phyloP scores from a whole-genome alignment of 108 stramenopile species.

The Pelagomonas calceolata region DNA sequence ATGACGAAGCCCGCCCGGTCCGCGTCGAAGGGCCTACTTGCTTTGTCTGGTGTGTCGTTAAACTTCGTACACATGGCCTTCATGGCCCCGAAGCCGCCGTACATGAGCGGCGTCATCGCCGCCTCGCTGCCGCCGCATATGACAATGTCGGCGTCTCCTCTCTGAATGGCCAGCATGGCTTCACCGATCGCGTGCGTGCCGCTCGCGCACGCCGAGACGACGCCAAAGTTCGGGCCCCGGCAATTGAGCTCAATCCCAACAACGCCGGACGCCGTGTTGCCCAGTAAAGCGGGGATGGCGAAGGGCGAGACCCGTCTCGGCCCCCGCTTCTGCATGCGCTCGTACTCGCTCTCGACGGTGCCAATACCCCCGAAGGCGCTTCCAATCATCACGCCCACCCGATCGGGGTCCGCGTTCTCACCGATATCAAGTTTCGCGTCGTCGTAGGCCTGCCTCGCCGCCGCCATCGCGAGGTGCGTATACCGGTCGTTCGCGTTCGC shows the following conservation, averaged over 20 bases:
- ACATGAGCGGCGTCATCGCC: constrained; percentile 76
- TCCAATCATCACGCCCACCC: constrained; percentile 82
- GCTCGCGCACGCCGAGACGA: constrained; percentile 81
- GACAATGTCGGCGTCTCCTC: constrained; percentile 79
- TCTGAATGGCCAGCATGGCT: constrained; percentile 61
- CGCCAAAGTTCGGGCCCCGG: constrained; percentile 86
- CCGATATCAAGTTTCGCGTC: constrained; percentile 53
- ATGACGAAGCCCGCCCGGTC: constrained; percentile 91
- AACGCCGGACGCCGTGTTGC: constrained; percentile 85
- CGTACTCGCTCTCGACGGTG: constrained; percentile 82
- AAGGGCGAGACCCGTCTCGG: constrained; percentile 82
- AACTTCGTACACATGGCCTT: constrained; percentile 78
- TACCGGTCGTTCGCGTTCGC: constrained; percentile 78
- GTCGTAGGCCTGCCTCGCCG: constrained; percentile 65
- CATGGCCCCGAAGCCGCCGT: constrained; percentile 84
- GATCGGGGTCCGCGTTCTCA: constrained; percentile 50
- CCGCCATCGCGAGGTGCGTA: constrained; percentile 90
- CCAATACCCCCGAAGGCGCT: constrained; percentile 88
- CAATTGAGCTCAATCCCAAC: constrained; percentile 77
- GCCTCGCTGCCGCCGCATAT: constrained; percentile 85
- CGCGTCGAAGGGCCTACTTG: constrained; percentile 85
- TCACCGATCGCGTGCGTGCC: constrained; percentile 31
- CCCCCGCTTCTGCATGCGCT: constrained; percentile 64
- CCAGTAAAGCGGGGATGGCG: constrained; percentile 82
- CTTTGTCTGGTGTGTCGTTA: constrained; percentile 71